Base-by-base conservation (phyloP, 345 rosid genomes). In the Cardamine resedifolia region DNA sequence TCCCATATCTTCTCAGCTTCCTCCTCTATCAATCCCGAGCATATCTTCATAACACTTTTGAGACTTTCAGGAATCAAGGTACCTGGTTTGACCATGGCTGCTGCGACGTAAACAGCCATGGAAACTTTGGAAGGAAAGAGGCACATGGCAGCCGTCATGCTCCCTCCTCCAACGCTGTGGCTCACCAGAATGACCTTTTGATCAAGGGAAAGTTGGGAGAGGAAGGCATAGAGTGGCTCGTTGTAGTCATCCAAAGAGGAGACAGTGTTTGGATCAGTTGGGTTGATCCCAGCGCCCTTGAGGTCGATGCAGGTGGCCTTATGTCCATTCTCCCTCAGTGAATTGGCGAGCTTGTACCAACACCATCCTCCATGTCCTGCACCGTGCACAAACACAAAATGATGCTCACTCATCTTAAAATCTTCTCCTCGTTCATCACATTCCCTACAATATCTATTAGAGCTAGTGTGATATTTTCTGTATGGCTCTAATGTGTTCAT, bases 281-380 rank as follows among this genome's bases (percentile, higher is more conserved):
- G 56, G 68, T 83, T 79, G 15, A 81, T 76, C 6, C 87, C 87
- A 30, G 78, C 78, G 11, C 77, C 73, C 44, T 71, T 71, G 45
- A 80, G 90, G 78, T 85, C 87, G 45, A 83, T 61, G 57, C 82
- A 79, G 1, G 80, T 82, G 11, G 78, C 85, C 31, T 80, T 80
- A 58, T 80, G 78, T 26, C 75, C 83, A 18, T 41, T 63, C 30
- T 67, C 73, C 44, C 83, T 81, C 75, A 80, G 10, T 24, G 73
- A 66, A 58, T 18, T 34, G 14, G 72, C 74, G 16, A 86, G 59
- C 79, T 82, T 86, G 81, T 72, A 86, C 87, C 87, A 86, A 74
- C 86, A 82, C 86, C 88, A 81, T 4, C 78, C 85, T 62, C 86
- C 86, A 63, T 78, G 85, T 2, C 78, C 58, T 38, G 79, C 83